phyloP scores from a whole-genome alignment of 176 grass and related monocot species.

The Raddia guianensis region DNA sequence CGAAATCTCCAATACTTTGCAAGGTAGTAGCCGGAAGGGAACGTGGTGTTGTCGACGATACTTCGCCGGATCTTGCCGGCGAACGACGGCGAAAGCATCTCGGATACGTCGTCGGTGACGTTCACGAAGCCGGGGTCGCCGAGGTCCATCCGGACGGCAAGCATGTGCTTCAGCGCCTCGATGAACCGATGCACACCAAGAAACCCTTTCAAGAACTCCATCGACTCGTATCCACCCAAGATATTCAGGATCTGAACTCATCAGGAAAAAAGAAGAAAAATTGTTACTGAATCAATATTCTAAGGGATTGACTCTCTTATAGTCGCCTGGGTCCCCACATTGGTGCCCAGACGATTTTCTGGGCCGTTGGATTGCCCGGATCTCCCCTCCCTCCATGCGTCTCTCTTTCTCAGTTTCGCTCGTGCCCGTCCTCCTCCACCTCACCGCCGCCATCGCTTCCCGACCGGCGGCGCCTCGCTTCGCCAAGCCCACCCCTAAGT shows the following conservation, averaged over 20 bases:
- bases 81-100: constrained; percentile 69
- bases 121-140: constrained; percentile 78
- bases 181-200: constrained; percentile 73
- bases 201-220: constrained; percentile 56
- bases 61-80: constrained; percentile 53
- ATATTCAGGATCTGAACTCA: constrained; percentile 62
- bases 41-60: constrained; percentile 79
- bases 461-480: too few species aligned
- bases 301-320: too few species aligned
- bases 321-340: too few species aligned
- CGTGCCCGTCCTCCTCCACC: too few species aligned
- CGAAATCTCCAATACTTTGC: constrained; percentile 43
- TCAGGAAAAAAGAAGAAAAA: background rate
- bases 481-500: too few species aligned
- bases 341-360: too few species aligned
- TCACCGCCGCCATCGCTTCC: too few species aligned
- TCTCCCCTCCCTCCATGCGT: too few species aligned
- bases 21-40: constrained; percentile 71
- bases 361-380: too few species aligned
- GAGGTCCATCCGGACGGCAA: constrained; percentile 71
- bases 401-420: too few species aligned
- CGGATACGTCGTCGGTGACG: constrained; percentile 45
- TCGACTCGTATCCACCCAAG: constrained; percentile 65
- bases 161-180: constrained; percentile 86
- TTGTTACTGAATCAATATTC: background rate